Conservation (phyloP, 2,329 filamentous ascomycete genomes). For the Neoarthrinium moseri region DNA sequence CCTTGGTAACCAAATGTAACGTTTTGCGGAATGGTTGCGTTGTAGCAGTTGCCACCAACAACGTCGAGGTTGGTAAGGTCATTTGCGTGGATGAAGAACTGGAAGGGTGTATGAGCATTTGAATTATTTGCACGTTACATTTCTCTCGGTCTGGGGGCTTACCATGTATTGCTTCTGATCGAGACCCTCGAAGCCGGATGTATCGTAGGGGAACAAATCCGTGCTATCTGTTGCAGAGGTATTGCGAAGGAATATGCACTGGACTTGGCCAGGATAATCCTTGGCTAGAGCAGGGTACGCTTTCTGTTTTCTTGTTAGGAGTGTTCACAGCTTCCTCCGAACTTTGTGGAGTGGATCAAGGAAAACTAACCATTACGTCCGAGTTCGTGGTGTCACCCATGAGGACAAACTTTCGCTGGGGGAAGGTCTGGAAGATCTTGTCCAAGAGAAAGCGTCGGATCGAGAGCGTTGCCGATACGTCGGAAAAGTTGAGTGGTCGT, state of each 20-base stretch:
- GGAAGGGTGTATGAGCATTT: neutral
- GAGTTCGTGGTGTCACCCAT: conserved; percentile 75
- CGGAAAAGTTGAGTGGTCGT: conserved; percentile 76
- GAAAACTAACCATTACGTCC: conserved; percentile 61
- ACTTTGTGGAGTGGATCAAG: neutral
- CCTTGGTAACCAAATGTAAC: conserved; percentile 69
- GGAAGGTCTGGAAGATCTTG: conserved; percentile 74
- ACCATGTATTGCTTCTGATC: conserved; percentile 68
- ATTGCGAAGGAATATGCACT: conserved; percentile 77
- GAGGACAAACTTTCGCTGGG: conserved; percentile 71
- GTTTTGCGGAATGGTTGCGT: conserved; percentile 64
- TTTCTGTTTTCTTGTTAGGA: conserved; percentile 22
- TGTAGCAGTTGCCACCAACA: conserved; percentile 65
- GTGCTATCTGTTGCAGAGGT: conserved; percentile 65
- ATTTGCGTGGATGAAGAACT: conserved; percentile 70
- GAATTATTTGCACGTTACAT: too few species aligned
- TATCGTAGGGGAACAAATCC: conserved; percentile 75
- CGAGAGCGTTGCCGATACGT: conserved; percentile 67
- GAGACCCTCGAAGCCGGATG: conserved; percentile 65
- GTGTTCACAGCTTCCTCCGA: neutral
- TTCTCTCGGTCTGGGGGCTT: too few species aligned
- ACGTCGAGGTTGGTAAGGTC: conserved; percentile 68
- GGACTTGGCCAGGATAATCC: conserved; percentile 68
- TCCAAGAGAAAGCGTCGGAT: conserved; percentile 70
- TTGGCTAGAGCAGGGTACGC: conserved; percentile 60